phyloP scores from a whole-genome alignment of 805 yeast species.

The Clavispora vitiphila region DNA sequence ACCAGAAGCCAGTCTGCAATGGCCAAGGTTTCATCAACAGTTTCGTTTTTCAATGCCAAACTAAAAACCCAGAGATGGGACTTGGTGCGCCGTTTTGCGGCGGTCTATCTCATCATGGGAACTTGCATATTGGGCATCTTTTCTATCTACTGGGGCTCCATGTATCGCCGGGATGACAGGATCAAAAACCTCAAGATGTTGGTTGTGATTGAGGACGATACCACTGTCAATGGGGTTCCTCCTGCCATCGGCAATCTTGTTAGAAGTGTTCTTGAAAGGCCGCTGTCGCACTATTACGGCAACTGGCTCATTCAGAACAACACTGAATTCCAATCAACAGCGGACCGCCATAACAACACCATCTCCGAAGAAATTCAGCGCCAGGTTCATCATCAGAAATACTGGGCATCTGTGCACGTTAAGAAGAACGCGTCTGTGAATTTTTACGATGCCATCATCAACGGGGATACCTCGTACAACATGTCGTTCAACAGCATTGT shows the following conservation, averaged over 20 bases:
- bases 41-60: constrained; percentile 29
- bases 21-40: constrained; percentile 21
- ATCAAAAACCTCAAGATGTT: constrained; percentile 31
- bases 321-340: constrained; percentile 23
- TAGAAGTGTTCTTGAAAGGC: constrained; percentile 8
- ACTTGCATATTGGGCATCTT: constrained; percentile 32
- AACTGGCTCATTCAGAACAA: constrained; percentile 33
- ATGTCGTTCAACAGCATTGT: constrained; percentile 28
- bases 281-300: constrained; percentile 21
- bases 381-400: constrained; percentile 48
- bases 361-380: constrained; percentile 36
- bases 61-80: constrained; percentile 17
- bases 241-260: constrained; percentile 27
- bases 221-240: constrained; percentile 14
- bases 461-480: constrained; percentile 26
- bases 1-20: constrained; percentile 8
- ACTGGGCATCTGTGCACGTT: constrained; percentile 62
- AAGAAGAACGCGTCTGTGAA: constrained; percentile 41
- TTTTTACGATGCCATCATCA: constrained; percentile 35
- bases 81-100: constrained; percentile 14
- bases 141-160: constrained; percentile 48
- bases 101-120: constrained; percentile 29
- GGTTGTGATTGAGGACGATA: constrained; percentile 35
- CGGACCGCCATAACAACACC: constrained; percentile 19
- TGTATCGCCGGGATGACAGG: constrained; percentile 26